Conservation (phyloP, 2,329 filamentous ascomycete species). For the Cordyceps farinosa region DNA sequence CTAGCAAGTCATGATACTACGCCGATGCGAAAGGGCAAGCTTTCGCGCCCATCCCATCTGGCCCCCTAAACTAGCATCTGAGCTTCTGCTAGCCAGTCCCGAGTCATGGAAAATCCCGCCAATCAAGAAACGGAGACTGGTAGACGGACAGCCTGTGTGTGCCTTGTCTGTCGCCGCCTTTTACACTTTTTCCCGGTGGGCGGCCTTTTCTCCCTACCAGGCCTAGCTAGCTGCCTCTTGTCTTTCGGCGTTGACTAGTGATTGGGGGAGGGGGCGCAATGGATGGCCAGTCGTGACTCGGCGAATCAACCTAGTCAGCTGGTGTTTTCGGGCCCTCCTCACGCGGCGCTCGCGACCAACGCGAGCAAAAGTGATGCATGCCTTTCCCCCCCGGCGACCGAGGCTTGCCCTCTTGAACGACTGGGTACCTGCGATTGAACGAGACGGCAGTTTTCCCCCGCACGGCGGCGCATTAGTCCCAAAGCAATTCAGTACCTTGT, state of each 20-base stretch:
- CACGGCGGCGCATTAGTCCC: constrained; percentile 6
- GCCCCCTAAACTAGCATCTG: neutral
- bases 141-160: no score
- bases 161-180: no score
- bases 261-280: neutral
- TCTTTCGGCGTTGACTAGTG: neutral
- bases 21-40: neutral
- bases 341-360: neutral
- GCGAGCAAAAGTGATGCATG: neutral
- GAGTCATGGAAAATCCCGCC: neutral
- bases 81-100: neutral
- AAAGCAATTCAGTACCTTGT: neutral
- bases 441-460: constrained; percentile 9
- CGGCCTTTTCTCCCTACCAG: no score
- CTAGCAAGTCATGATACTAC: neutral
- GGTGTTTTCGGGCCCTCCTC: neutral
- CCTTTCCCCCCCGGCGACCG: neutral
- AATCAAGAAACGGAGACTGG: neutral
- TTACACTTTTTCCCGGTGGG: no score
- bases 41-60: neutral
- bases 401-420: no score
- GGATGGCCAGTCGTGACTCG: neutral
- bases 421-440: neutral
- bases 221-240: no score
- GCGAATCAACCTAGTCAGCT: neutral